Evolutionary conservation across 2,329 filamentous ascomycete species (phyloP), one percentile per base, ranked within the genome.

Genomic region (Aspergillus awamori): DNA sequence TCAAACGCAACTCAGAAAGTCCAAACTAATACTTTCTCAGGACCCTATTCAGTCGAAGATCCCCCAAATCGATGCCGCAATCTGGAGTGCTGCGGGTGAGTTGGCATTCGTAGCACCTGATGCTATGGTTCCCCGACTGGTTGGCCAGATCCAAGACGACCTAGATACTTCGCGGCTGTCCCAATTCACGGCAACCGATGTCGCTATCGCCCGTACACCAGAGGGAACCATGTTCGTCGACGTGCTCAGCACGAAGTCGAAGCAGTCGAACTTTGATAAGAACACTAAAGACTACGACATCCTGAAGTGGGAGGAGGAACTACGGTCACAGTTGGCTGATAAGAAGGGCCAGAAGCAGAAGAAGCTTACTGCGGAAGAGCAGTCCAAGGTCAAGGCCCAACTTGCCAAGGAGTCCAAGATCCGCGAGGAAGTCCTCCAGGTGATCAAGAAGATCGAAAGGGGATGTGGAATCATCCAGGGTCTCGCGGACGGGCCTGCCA

Each of bases 201-300:
- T 93, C 28, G 93, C 93, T 15, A 98, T 99, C 61, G 95, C 93
- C 76, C 88, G 92, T 48, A 97, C 94, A 0, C 90, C 93, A 1
- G 92, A 96, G 74, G 94, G 93, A 1, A 93, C 89, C 1, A 85
- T 89, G 13, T 98, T 96, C 69, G 84, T 99, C 20, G 95, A 99
- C 76, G 91, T 98, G 0, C 83, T 99, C 5, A 91, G 90, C 36
- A 93, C 92, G 73, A 96, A 96, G 74, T 81, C 87, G 1, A 86
- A 87, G 61, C 86, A 86, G 63, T 81, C 83, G 39, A 80, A 89
- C 2, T 87, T 92, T 3, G 89, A 93, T 77, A 98, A 97, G 79
- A 97, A 92, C 70, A 89, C 87, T 53, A 97, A 96, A 75, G 95
- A 98, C 74, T 97, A 97, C 70, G 92, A 99, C 69, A 96, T 92